A percentile compares a stretch with the other conserved stretches of the same genome.
These are phyloP conservation scores for Lepiota brunneoincarnata DNA, from an alignment of 768 basidiomycete genomes.

Conservation along the genomic window DNA sequence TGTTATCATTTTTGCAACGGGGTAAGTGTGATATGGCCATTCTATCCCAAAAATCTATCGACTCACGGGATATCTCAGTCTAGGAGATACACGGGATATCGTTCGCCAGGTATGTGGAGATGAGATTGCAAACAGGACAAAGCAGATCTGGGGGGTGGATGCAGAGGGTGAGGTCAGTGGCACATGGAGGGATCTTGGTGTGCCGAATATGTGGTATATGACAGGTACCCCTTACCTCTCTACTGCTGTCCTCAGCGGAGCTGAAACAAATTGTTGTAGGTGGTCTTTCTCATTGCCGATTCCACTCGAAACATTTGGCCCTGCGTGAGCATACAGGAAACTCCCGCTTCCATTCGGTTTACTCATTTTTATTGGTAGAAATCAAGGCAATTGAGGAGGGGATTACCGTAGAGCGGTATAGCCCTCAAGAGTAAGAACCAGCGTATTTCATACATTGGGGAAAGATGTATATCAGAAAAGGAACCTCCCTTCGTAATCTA, in stretches of 20 bases:
- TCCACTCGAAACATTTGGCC: conserved; percentile 67
- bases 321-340: conserved; percentile 47
- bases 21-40: conserved; percentile 28
- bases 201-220: conserved; percentile 57
- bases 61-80: conserved; percentile 26
- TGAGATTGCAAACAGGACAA: conserved; percentile 41
- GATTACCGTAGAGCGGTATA: conserved; percentile 4
- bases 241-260: too few species aligned
- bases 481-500: too few species aligned
- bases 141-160: conserved; percentile 60
- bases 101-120: conserved; percentile 46
- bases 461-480: too few species aligned
- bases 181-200: conserved; percentile 48
- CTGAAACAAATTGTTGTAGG: too few species aligned
- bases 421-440: too few species aligned
- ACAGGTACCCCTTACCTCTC: conserved; percentile 38
- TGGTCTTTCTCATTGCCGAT: conserved; percentile 58
- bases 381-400: conserved; percentile 64
- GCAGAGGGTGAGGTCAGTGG: conserved; percentile 61
- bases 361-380: conserved; percentile 34
- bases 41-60: neutral
- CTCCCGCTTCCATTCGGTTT: neutral
- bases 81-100: conserved; percentile 38
- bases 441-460: too few species aligned
- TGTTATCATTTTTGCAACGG: conserved; percentile 61